Evolutionary conservation across 441 rosid species (phyloP), one percentile per base, ranked within the genome.

Genomic region (Erodium texanum): DNA sequence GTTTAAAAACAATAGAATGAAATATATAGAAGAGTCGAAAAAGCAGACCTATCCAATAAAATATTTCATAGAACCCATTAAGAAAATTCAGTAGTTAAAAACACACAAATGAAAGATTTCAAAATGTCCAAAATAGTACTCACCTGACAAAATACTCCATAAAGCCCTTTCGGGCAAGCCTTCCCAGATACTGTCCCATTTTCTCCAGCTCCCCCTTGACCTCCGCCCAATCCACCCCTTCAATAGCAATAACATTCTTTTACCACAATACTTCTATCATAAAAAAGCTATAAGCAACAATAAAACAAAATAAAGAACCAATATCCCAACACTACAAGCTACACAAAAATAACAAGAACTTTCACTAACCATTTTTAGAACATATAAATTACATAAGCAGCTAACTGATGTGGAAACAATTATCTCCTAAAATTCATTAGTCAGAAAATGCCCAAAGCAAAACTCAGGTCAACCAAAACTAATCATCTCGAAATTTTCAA

Each of bases 151-250:
- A 92, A 95, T 69, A 76, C 85, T 75, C 99, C 99, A 64, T 84
- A 89, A 66, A 92, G 87, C 74, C 99, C 99, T 70, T 80, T 84
- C 14, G 99, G 99, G 80, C 99, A 95, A 74, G 93, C 87, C 74
- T 85, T 90, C 66, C 99, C 98, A 15, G 87, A 84, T 73, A 86
- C 72, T 12, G 97, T 85, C 73, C 99, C 98, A 75, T 88, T 90
- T 84, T 80, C 88, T 68, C 99, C 98, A 76, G 71, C 73, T 66
- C 79, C 83, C 66, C 62, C 82, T 69, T 80, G 79, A 62, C 76
- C 84, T 78, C 79, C 78, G 24, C 96, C 96, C 58, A 67, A 65
- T 54, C 99, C 98, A 74, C 98, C 98, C 73, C 99, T 96, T 78
- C 19, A 72, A 63, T 63, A 66, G 58, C 22, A 16, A 66, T 18